Evolutionary conservation across 2,329 filamentous ascomycete species (phyloP).

Genomic region (Pseudopithomyces maydicus): DNA sequence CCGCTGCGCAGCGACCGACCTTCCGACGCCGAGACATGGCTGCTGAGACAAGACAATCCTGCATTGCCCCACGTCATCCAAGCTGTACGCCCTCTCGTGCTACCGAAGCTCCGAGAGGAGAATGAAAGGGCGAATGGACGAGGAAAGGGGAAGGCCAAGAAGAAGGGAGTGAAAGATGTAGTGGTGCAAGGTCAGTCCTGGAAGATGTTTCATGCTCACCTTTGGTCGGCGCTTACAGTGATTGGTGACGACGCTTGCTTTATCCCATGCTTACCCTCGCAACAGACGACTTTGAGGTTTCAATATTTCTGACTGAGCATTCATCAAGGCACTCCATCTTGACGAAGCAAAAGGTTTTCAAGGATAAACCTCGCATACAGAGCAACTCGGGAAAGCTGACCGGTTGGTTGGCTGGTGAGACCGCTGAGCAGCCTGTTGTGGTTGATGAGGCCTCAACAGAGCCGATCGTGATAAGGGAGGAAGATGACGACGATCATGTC

Average conservation of each 20-base stretch:
- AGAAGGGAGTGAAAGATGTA: conserved; percentile 88
- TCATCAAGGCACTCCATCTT: conserved; percentile 84
- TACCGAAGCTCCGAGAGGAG: conserved; percentile 91
- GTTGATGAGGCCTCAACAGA: conserved; percentile 52
- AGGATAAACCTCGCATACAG: conserved; percentile 50
- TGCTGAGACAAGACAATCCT: conserved; percentile 76
- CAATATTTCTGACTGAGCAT: conserved; percentile 89
- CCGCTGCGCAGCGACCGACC: conserved; percentile 68
- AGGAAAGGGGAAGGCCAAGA: conserved; percentile 63
- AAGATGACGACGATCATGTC: conserved; percentile 59
- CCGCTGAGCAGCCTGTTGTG: conserved; percentile 49
- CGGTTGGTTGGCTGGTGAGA: conserved; percentile 49
- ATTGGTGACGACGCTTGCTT: conserved; percentile 8
- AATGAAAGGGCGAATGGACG: conserved; percentile 68
- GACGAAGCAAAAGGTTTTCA: conserved; percentile 78
- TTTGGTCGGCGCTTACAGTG: background rate
- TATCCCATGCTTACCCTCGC: background rate
- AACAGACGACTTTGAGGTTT: conserved; percentile 91
- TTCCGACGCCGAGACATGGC: conserved; percentile 78
- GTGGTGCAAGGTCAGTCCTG: conserved; percentile 71
- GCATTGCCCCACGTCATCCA: conserved; percentile 83
- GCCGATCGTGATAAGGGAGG: conserved; percentile 56
- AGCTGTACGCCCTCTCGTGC: conserved; percentile 80
- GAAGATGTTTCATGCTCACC: background rate
- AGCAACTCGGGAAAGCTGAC: conserved; percentile 55